Conservation (phyloP, 306 rosid species). For the Senna siamea region DNA sequence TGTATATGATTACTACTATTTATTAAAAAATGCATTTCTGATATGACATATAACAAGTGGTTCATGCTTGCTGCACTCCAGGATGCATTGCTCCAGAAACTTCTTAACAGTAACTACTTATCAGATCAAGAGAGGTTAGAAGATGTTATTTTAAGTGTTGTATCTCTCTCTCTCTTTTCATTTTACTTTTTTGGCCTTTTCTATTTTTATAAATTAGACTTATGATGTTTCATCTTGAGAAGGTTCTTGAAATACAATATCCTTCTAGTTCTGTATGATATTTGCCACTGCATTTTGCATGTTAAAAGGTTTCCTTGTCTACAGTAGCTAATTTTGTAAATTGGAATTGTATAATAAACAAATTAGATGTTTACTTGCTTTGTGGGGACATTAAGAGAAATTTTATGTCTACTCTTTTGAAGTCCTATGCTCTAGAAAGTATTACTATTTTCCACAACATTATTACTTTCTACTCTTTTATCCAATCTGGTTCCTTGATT, state of each 20-base stretch:
- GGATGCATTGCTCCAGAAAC: constrained; percentile 72
- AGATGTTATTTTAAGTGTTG: constrained; percentile 25
- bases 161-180: not conserved
- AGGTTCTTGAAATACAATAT: constrained; percentile 19
- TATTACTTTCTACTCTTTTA: not conserved
- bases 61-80: constrained; percentile 48
- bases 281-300: not conserved
- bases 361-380: not conserved
- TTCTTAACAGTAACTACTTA: constrained; percentile 62
- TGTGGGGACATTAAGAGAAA: not conserved
- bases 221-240: constrained; percentile 24
- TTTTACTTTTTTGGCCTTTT: not conserved
- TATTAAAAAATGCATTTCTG: constrained; percentile 22
- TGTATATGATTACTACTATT: constrained; percentile 1
- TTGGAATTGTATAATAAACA: not conserved
- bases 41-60: not conserved
- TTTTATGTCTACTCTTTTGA: not conserved
- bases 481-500: no score
- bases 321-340: not conserved
- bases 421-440: not conserved
- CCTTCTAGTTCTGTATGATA: constrained; percentile 18
- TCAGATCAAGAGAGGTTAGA: constrained; percentile 84
- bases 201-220: not conserved
- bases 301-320: constrained; percentile 15
- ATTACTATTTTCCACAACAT: not conserved